Conservation (phyloP, 192 early-diverging fungal species). For the Podila clonocystis region DNA sequence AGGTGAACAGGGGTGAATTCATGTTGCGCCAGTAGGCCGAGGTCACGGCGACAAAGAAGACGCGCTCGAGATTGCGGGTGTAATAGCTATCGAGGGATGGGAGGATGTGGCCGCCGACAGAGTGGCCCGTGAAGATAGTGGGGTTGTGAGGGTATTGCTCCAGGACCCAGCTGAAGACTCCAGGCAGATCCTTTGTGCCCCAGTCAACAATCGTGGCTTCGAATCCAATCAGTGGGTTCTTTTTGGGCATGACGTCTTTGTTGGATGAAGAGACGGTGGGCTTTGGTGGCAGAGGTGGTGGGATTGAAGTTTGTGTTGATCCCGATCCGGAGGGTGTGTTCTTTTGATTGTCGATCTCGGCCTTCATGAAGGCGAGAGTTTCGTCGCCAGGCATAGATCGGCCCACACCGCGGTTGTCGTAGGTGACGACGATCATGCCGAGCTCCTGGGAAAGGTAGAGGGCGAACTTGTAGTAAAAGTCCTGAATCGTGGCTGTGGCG, state of each 20-base stretch:
- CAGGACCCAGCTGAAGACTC: conserved; percentile 41
- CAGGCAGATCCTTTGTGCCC: conserved; percentile 36
- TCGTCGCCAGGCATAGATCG: conserved; percentile 39
- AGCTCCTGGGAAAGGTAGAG: conserved; percentile 44
- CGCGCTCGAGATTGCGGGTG: conserved; percentile 44
- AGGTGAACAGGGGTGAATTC: conserved; percentile 44
- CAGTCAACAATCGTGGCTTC: conserved; percentile 48
- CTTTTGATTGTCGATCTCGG: conserved; percentile 2
- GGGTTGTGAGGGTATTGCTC: conserved; percentile 35
- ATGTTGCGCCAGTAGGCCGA: conserved; percentile 45
- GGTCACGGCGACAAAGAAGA: conserved; percentile 35
- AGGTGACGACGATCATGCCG: conserved; percentile 42
- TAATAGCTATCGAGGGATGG: conserved; percentile 42
- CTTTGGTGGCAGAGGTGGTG: conserved; percentile 26
- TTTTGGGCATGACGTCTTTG: background rate
- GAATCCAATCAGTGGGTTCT: conserved; percentile 47
- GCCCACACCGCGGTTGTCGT: conserved; percentile 43
- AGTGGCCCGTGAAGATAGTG: conserved; percentile 35
- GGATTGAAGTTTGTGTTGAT: background rate
- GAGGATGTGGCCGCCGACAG: conserved; percentile 36
- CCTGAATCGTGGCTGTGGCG: conserved; percentile 46
- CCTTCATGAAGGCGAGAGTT: conserved; percentile 25
- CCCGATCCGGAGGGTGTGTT: background rate
- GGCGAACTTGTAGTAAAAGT: conserved; percentile 49
- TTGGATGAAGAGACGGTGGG: background rate